These are phyloP conservation scores for Ceratobasidium sp. DNA, from an alignment of 1,284 basidiomycete genomes.

Conservation along the genomic window DNA sequence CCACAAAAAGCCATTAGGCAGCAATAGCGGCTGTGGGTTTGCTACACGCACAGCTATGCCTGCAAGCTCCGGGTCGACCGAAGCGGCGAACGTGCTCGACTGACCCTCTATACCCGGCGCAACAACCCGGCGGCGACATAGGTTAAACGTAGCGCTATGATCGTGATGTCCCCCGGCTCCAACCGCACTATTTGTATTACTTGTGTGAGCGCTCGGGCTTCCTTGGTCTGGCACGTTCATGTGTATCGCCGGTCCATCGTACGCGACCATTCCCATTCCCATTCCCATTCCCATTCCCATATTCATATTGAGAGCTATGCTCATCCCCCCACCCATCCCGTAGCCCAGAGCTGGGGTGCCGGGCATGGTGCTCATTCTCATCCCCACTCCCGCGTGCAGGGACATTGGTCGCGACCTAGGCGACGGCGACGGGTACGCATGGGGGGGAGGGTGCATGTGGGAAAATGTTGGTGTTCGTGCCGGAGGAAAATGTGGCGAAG, in stretches of 20 bases:
- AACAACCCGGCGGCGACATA: conserved; percentile 34
- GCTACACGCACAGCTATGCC: conserved; percentile 39
- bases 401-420: conserved; percentile 39
- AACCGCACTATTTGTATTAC: background rate
- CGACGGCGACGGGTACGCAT: conserved; percentile 40
- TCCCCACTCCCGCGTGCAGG: conserved; percentile 33
- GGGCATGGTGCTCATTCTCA: conserved; percentile 19
- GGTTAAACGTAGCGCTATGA: conserved; percentile 33
- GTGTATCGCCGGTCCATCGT: conserved; percentile 18
- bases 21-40: conserved; percentile 30
- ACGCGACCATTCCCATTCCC: conserved; percentile 13
- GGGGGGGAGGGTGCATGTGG: conserved; percentile 31
- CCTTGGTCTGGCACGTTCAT: conserved; percentile 4
- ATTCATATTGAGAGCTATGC: conserved; percentile 5
- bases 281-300: background rate
- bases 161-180: conserved; percentile 13
- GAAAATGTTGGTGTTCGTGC: conserved; percentile 31
- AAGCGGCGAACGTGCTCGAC: conserved; percentile 24
- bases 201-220: background rate
- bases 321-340: background rate
- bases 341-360: conserved; percentile 20
- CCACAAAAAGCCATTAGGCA: conserved; percentile 42
- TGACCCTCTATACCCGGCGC: conserved; percentile 37
- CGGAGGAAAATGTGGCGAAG: conserved; percentile 22
- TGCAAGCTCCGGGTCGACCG: conserved; percentile 37